Conservation (phyloP, 371 early-diverging fungal genomes). For the Massospora cicadina region DNA sequence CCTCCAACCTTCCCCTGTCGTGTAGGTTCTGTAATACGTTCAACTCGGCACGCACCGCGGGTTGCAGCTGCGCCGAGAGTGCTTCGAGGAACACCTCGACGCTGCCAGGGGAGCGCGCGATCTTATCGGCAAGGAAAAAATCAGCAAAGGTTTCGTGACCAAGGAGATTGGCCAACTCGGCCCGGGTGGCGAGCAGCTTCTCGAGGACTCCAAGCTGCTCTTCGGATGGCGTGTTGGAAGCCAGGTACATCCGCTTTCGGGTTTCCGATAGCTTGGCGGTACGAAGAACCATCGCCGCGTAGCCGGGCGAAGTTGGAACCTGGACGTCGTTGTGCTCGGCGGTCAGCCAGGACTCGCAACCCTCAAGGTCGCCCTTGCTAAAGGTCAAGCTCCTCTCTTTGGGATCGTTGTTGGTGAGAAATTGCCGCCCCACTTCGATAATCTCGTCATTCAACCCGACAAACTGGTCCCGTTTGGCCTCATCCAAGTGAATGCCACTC, state of each 20-base stretch:
- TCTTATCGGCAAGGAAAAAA: conserved; percentile 73
- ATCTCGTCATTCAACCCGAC: conserved; percentile 68
- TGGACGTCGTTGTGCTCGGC: conserved; percentile 17
- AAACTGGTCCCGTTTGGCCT: conserved; percentile 42
- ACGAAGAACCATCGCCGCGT: conserved; percentile 39
- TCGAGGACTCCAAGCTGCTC: conserved; percentile 50
- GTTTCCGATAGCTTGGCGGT: conserved; percentile 36
- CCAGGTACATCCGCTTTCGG: conserved; percentile 50
- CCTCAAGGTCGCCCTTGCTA: background rate
- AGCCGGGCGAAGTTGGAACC: conserved; percentile 30
- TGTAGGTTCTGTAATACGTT: conserved; percentile 24
- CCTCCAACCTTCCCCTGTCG: conserved; percentile 15
- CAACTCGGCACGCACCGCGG: conserved; percentile 30
- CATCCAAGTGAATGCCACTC: conserved; percentile 75
- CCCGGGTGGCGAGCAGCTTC: conserved; percentile 46
- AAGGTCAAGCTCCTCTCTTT: background rate
- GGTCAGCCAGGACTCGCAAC: background rate
- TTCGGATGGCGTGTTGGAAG: conserved; percentile 45
- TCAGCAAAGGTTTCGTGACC: conserved; percentile 66
- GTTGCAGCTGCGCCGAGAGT: conserved; percentile 31
- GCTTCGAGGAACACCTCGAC: conserved; percentile 68
- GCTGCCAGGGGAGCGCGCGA: conserved; percentile 52
- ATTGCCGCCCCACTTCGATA: conserved; percentile 52
- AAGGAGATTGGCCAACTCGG: conserved; percentile 53
- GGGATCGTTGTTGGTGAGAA: conserved; percentile 27